Percentiles rank a stretch among this genome's conserved stretches.
phyloP scores from a whole-genome alignment of 2,329 filamentous ascomycete genomes.

The Alternaria triticimaculans region DNA sequence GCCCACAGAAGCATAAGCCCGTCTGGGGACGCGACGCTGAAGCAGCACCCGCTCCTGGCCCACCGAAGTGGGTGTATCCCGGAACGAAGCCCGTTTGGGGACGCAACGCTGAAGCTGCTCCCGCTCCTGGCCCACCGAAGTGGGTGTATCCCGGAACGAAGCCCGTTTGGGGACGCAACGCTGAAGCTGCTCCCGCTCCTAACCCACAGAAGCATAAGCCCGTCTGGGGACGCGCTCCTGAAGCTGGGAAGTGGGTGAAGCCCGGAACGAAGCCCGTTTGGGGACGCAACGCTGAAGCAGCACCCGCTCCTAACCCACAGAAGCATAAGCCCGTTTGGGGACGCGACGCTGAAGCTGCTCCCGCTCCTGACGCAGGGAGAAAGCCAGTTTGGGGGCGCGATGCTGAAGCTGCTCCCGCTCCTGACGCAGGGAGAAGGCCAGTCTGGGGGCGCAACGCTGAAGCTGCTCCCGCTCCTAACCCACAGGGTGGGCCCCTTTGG shows the following conservation, averaged over 20 bases:
- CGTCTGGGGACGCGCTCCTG: background rate
- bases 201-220: conserved; percentile 18
- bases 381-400: background rate
- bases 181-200: conserved; percentile 16
- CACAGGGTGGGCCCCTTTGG: background rate
- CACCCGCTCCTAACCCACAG: conserved; percentile 15
- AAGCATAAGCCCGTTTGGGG: conserved; percentile 13
- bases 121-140: background rate
- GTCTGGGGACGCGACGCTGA: background rate
- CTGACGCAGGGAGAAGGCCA: background rate
- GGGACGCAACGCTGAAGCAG: conserved; percentile 10
- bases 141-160: background rate
- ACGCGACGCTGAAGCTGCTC: background rate
- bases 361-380: background rate
- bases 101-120: too few relatives aligned
- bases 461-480: conserved; percentile 15
- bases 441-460: conserved; percentile 41
- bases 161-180: background rate
- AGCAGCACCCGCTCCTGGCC: too few relatives aligned
- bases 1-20: conserved; percentile 18
- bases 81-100: background rate
- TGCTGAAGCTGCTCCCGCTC: background rate
- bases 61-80: background rate
- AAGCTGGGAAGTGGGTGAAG: background rate
- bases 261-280: background rate